Base-by-base conservation (phyloP, 805 yeast genomes). In the Wickerhamomyces bovis region DNA sequence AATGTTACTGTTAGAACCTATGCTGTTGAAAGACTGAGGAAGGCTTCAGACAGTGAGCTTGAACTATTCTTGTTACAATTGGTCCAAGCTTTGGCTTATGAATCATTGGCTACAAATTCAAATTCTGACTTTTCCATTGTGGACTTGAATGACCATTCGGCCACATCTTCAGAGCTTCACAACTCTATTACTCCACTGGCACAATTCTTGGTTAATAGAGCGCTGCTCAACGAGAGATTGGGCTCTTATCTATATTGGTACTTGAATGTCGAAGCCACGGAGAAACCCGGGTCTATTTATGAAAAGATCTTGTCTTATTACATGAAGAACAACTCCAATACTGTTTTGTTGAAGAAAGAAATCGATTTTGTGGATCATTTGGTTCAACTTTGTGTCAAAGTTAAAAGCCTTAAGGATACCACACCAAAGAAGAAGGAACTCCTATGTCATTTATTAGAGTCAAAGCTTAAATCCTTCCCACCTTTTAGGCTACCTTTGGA, bases 201-300 rank as follows among this genome's bases (percentile, higher is more conserved):
- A 1, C 77, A 79, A 44, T 89, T 92, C 59, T 68, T 94, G 38
- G 82, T 90, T 38, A 80, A 80, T 23, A 72, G 92, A 41, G 81
- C 96, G 0, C 70, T 82, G 1, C 68, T 75, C 18, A 85, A 84
- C 59, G 75, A 77, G 19, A 70, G 76, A 18, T 69, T 95, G 38
- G 94, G 96, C 0, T 89, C 83, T 59, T 88, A 77, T 59, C 80
- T 95, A 50, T 90, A 88, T 63, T 94, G 99, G 98, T 88, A 84
- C 60, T 76, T 94, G 43, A 83, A 82, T 53, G 96, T 95, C 2
- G 97, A 92, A 58, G 77, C 84, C 26, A 88, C 84, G 56, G 96
- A 87, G 47, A 77, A 74, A 38, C 76, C 75, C 3, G 61, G 63
- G 23, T 60, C 64, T 30, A 67, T 71, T 21, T 80, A 66, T 55